phyloP scores from a whole-genome alignment of 2,329 filamentous ascomycete species.

The Neonectria neomacrospora region DNA sequence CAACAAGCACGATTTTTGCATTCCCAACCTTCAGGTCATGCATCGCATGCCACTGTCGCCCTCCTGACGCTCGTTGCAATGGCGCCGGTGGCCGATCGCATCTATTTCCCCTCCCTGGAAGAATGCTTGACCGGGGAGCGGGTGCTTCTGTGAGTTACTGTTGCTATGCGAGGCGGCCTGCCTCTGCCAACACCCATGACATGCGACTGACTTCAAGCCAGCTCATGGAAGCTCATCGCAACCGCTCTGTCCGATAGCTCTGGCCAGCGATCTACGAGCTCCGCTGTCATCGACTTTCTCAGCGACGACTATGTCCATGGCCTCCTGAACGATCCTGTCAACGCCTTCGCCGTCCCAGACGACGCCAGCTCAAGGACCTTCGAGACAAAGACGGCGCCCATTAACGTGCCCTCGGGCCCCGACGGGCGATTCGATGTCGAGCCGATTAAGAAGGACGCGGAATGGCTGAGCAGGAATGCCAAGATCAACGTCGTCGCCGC shows the following conservation, averaged over 20 bases:
- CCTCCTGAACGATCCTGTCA: slow-evolving; percentile 75
- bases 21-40: slow-evolving; percentile 51
- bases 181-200: slow-evolving; percentile 26
- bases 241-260: slow-evolving; percentile 66
- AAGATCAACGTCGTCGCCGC: slow-evolving; percentile 84
- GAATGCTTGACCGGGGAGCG: slow-evolving; percentile 85
- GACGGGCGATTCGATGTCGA: slow-evolving; percentile 78
- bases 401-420: slow-evolving; percentile 78
- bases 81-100: slow-evolving; percentile 75
- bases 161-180: slow-evolving; percentile 13
- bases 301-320: slow-evolving; percentile 74
- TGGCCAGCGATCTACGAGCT: slow-evolving; percentile 64
- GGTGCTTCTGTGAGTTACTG: slow-evolving; percentile 76
- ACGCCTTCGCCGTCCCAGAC: slow-evolving; percentile 72
- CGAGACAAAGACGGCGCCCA: slow-evolving; percentile 86
- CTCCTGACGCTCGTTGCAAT: slow-evolving; percentile 69
- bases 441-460: slow-evolving; percentile 83
- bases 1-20: slow-evolving; percentile 45
- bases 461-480: slow-evolving; percentile 85
- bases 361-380: slow-evolving; percentile 76
- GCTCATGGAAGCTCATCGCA: slow-evolving; percentile 71
- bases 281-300: slow-evolving; percentile 74
- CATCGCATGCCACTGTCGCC: slow-evolving; percentile 52
- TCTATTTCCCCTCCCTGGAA: slow-evolving; percentile 86
- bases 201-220: slow-evolving; percentile 48